A percentile compares a stretch with the other conserved stretches of the same genome.
Evolutionary conservation across 148 eudicot genomes (phyloP).

Genomic region (Rhododendron griersonianum): DNA sequence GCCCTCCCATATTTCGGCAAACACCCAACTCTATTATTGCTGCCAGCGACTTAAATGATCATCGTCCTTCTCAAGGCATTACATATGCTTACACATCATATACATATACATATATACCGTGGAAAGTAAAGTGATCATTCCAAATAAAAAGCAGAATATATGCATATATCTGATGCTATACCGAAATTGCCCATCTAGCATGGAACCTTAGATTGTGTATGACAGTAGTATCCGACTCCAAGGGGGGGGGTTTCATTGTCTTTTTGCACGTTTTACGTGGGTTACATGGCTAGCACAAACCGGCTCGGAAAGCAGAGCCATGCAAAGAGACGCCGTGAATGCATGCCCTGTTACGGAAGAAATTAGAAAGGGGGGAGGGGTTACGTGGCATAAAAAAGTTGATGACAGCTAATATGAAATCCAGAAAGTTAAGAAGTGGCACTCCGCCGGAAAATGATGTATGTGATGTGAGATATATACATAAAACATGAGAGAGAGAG

Average conservation of each 20-base stretch:
- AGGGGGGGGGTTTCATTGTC: not conserved
- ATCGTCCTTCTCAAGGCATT: not conserved
- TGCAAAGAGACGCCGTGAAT: not conserved
- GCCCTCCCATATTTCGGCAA: slow-evolving; percentile 13
- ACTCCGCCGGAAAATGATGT: slow-evolving; percentile 44
- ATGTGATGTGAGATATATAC: slow-evolving; percentile 8
- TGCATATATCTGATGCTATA: not conserved
- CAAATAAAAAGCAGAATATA: not conserved
- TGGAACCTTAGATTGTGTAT: not conserved
- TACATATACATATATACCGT: not conserved
- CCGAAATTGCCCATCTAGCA: not conserved
- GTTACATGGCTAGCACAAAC: not conserved
- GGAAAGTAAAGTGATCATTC: not conserved
- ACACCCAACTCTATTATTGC: slow-evolving; percentile 12
- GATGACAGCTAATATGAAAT: slow-evolving; percentile 46
- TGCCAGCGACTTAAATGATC: slow-evolving; percentile 14
- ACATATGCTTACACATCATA: not conserved
- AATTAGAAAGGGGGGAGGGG: slow-evolving; percentile 1
- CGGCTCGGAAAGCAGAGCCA: not conserved
- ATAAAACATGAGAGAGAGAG: not conserved
- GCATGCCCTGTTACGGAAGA: not conserved
- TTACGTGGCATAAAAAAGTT: slow-evolving; percentile 27
- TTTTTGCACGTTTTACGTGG: not conserved
- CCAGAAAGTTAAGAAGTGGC: slow-evolving; percentile 21
- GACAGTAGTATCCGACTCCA: not conserved